Percentiles rank a stretch among this genome's conserved stretches.
Conservation (phyloP, 257 asterid species). For the Osmanthus fragrans region DNA sequence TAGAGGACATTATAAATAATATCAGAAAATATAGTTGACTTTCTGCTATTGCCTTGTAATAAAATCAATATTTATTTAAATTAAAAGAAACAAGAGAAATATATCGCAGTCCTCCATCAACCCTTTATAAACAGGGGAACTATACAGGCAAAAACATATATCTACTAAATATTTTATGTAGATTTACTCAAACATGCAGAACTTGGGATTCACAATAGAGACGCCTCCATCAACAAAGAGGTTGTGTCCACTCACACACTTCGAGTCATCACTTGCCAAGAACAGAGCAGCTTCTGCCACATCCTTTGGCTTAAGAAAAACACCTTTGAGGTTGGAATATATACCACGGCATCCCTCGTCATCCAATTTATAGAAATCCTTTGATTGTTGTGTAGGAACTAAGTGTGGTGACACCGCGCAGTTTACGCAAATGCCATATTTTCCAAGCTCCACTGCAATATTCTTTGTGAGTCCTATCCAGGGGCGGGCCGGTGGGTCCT, state of each 20-base stretch:
- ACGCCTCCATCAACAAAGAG: constrained; percentile 46
- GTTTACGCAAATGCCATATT: constrained; percentile 44
- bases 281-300: constrained; percentile 37
- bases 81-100: no score
- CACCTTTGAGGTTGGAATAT: constrained; percentile 25
- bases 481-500: no score
- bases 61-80: no score
- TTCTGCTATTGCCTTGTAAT: no score
- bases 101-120: no score
- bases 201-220: constrained; percentile 28
- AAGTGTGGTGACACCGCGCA: constrained; percentile 40
- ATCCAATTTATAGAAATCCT: neutral
- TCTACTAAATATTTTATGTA: no score
- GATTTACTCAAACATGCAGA: neutral
- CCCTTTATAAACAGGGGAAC: no score
- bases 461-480: constrained; percentile 30
- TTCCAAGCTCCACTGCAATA: constrained; percentile 32
- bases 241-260: constrained; percentile 38
- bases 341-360: neutral
- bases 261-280: constrained; percentile 38
- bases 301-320: constrained; percentile 26
- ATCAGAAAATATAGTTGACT: no score
- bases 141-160: no score
- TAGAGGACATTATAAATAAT: no score
- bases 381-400: constrained; percentile 20